These are phyloP conservation scores for Omphalotus olearius DNA, from an alignment of 1,284 basidiomycete species.

Conservation along the genomic window DNA sequence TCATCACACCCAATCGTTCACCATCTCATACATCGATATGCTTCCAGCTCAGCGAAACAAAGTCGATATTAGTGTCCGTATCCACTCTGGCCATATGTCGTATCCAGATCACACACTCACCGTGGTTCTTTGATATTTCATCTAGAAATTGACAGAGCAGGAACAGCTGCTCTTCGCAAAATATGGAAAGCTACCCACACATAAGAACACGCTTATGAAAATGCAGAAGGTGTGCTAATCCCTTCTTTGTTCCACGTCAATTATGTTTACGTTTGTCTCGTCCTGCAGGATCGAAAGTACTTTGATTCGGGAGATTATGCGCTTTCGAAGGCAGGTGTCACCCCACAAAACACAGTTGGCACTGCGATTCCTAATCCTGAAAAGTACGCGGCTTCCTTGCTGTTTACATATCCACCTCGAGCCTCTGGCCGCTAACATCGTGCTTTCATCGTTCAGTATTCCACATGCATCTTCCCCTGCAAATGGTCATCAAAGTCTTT, in stretches of 20 bases:
- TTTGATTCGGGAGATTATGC: slow-evolving; percentile 98
- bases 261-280: slow-evolving; percentile 12
- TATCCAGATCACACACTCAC: slow-evolving; percentile 13
- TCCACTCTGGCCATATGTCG: slow-evolving; percentile 9
- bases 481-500: slow-evolving; percentile 48
- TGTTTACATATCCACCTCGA: too few species aligned
- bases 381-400: slow-evolving; percentile 56
- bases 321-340: slow-evolving; percentile 90
- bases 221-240: slow-evolving; percentile 79
- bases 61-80: slow-evolving; percentile 81
- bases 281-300: slow-evolving; percentile 86
- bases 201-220: slow-evolving; percentile 91
- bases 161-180: slow-evolving; percentile 93
- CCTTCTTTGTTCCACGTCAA: slow-evolving; percentile 10
- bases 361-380: slow-evolving; percentile 95
- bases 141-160: slow-evolving; percentile 81
- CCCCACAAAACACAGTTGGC: slow-evolving; percentile 83
- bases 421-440: neutral
- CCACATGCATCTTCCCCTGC: slow-evolving; percentile 64
- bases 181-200: slow-evolving; percentile 91
- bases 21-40: slow-evolving; percentile 40
- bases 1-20: slow-evolving; percentile 13
- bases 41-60: slow-evolving; percentile 83
- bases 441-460: slow-evolving; percentile 42
- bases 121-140: slow-evolving; percentile 20